Evolutionary conservation across 208 protist species (phyloP), one percentile per base, ranked within the genome.

Genomic region (Polymyxa betae): DNA sequence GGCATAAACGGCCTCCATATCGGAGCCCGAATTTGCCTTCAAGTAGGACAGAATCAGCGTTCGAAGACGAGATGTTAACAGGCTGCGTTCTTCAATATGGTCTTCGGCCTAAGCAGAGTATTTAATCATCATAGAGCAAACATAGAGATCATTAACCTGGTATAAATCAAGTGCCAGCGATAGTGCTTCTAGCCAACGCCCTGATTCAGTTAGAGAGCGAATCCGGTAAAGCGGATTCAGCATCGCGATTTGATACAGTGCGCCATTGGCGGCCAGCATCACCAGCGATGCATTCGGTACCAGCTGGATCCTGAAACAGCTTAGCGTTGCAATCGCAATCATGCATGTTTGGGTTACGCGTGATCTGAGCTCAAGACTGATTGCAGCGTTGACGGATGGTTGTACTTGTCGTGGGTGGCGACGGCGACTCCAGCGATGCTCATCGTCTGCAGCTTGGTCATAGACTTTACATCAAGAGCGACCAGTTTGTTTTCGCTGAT

Each of bases 241-340:
- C 5, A 82, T 12, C 16, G 72, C 5, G 16, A 82, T 43, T 82
- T 82, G 72, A 82, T 82, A 82, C 5, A 82, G 72, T n/a, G 72
- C 5, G 72, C 72, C 72, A 43, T 82, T n/a, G 10, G 16, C n/a
- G 35, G n/a, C n/a, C 72, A 82, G n/a, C n/a, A 82, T 43, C 5
- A 82, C 35, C 5, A 43, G 12, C 5, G 10, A 82, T 5, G n/a
- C 5, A n/a, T 82, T 82, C 5, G 40, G 16, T 5, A 43, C 72
- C 5, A 35, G 35, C 35, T 12, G 5, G 72, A 82, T 45, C 35
- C 35, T 82, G 35, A 82, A 82, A 12, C 72, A 82, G 35, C 5
- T 5, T 45, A 38, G 5, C 5, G 72, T 20, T 40, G 72, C 72
- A 82, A n/a, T 20, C n/a, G 35, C 5, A 82, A 40, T 40, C 5